Percentiles rank a stretch among this genome's conserved stretches.
Evolutionary conservation across 1,284 basidiomycete genomes (phyloP).

Genomic region (Trametes pubescens): DNA sequence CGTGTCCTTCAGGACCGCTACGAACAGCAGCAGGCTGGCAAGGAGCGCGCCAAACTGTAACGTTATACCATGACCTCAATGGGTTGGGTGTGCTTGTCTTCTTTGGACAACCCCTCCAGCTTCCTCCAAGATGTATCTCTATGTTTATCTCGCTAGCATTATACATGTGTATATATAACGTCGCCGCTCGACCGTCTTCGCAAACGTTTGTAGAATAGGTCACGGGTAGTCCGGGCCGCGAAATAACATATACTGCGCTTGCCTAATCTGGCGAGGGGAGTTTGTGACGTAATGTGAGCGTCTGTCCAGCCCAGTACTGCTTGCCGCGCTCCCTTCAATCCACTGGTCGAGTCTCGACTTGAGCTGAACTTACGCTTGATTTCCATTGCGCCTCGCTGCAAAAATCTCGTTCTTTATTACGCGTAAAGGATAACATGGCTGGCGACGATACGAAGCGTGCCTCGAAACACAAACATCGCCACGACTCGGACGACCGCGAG

Average conservation of each 20-base stretch:
- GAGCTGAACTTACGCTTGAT: background rate
- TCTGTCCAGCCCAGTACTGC: too few relatives aligned
- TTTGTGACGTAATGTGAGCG: conserved; percentile 23
- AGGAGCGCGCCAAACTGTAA: conserved; percentile 28
- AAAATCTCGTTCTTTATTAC: too few relatives aligned
- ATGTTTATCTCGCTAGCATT: background rate
- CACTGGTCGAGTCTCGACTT: background rate
- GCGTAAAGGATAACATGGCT: conserved; percentile 13
- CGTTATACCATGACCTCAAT: background rate
- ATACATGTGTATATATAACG: background rate
- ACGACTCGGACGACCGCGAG: conserved; percentile 49
- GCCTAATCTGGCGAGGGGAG: conserved; percentile 6
- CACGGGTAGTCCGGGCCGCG: background rate
- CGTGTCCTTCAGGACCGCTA: conserved; percentile 64
- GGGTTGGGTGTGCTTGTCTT: background rate
- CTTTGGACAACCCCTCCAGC: background rate
- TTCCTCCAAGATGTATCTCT: conserved; percentile 13
- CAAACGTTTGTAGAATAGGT: background rate
- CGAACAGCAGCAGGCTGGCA: conserved; percentile 44
- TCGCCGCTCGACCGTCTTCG: background rate
- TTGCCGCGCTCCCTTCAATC: background rate
- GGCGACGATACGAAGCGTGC: conserved; percentile 36
- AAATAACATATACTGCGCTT: conserved; percentile 1
- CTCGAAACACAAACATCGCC: conserved; percentile 48
- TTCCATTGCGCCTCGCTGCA: background rate